phyloP scores from a whole-genome alignment of 495 filamentous ascomycete species.

The Talaromyces liani region DNA sequence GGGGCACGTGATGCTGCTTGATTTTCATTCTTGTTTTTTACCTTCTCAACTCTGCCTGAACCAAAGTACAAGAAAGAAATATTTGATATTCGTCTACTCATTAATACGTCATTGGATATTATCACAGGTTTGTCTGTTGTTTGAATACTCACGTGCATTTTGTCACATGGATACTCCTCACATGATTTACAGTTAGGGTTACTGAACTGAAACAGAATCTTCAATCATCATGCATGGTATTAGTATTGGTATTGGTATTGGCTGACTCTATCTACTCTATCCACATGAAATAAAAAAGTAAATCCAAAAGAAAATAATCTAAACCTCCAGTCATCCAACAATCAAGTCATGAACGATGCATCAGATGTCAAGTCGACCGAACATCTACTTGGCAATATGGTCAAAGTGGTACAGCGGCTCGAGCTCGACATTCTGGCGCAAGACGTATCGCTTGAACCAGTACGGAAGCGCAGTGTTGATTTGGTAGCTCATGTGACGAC shows the following conservation, averaged over 20 bases:
- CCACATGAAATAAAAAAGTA: not conserved
- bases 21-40: not conserved
- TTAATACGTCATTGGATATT: not conserved
- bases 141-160: not conserved
- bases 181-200: not conserved
- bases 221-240: not conserved
- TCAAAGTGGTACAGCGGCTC: conserved; percentile 60
- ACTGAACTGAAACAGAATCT: not conserved
- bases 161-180: not conserved
- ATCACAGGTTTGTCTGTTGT: not conserved
- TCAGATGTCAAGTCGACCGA: not conserved
- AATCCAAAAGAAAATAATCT: not conserved
- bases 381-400: conserved; percentile 1
- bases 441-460: conserved; percentile 61
- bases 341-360: not conserved
- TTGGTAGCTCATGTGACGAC: conserved; percentile 59
- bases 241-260: not conserved
- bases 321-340: not conserved
- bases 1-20: conserved; percentile 1
- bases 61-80: not conserved
- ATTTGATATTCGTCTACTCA: not conserved
- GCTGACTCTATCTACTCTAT: not conserved
- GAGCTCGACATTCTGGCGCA: conserved; percentile 46
- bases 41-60: not conserved
- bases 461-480: conserved; percentile 54